Evolutionary conservation across 176 grass and related monocot genomes (phyloP), one percentile per base, ranked within the genome.

Genomic region (Oryza glumipatula): DNA sequence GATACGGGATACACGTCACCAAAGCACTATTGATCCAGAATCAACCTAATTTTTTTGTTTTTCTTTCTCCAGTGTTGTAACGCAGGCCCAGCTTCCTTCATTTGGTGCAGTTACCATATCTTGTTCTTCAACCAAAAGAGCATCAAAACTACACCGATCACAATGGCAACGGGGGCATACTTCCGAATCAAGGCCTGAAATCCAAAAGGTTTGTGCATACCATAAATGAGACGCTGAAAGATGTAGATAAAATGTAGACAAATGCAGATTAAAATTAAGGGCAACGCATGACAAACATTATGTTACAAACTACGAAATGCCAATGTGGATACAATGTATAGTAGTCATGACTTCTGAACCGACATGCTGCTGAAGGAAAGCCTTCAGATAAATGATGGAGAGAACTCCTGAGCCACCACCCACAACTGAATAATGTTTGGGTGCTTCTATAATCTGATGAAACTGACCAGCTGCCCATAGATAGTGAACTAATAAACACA

Each of bases 61-160:
- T 73, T 67, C 24, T 52, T 68, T 74, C 41, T 49, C 84, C 2
- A 65, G 39, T 79, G 66, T 85, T 66, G 41, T 64, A 66, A 72
- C 63, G 21, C 44, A 26, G 46, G 12, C 49, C 65, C n/a, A 41
- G 58, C 51, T 76, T 80, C 60, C 61, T 46, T 70, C 6, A 30
- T 79, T 46, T 24, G 16, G 68, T 54, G 23, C 30, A 66, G 78
- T 99, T 88, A 96, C 93, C 96, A 99, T 82, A 99, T 88, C 88
- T 98, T 98, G 56, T 86, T 89, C 85, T 84, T 98, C 22, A 92
- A 22, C 95, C 95, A 98, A 73, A 94, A 98, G 67, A 98, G 88
- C 76, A 98, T 86, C 64, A 98, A 80, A 49, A 98, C 92, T 13
- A 98, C 73, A 70, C 95, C 92, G 7, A 98, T 84, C 78, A 97